phyloP scores from a whole-genome alignment of 192 early-diverging fungal genomes.

The Phycomyces blakesleeanus region DNA sequence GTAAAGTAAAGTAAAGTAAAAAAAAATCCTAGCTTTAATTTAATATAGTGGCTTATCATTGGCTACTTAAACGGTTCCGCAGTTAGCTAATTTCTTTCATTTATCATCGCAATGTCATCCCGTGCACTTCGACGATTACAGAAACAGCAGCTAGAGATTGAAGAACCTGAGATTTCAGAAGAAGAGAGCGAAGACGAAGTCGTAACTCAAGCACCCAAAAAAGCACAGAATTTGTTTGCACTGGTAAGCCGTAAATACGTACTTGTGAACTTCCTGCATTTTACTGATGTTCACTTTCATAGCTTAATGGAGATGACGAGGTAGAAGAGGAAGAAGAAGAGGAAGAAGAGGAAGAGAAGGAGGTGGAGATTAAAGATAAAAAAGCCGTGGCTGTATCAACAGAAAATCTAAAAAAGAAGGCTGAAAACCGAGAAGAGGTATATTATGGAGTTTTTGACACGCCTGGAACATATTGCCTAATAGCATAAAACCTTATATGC shows the following conservation, averaged over 20 bases:
- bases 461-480: conserved; percentile 1
- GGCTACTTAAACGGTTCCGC: not conserved
- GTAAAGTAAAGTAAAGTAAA: no score
- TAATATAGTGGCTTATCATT: no score
- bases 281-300: not conserved
- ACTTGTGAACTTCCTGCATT: not conserved
- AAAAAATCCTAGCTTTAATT: no score
- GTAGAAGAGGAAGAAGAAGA: conserved; percentile 41
- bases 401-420: not conserved
- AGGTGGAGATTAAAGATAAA: conserved; percentile 17
- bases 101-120: conserved; percentile 23
- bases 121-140: conserved; percentile 30
- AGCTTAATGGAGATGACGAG: conserved; percentile 52
- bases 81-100: conserved; percentile 2
- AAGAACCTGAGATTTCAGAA: conserved; percentile 1
- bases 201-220: conserved; percentile 25
- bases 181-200: conserved; percentile 39
- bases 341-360: conserved; percentile 28
- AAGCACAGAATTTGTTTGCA: conserved; percentile 53
- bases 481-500: not conserved
- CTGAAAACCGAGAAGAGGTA: not conserved
- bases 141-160: conserved; percentile 14
- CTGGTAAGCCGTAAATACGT: conserved; percentile 43
- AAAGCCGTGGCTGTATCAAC: not conserved
- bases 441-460: not conserved